These are phyloP conservation scores for Russula earlei DNA, from an alignment of 768 basidiomycete genomes.

Conservation along the genomic window DNA sequence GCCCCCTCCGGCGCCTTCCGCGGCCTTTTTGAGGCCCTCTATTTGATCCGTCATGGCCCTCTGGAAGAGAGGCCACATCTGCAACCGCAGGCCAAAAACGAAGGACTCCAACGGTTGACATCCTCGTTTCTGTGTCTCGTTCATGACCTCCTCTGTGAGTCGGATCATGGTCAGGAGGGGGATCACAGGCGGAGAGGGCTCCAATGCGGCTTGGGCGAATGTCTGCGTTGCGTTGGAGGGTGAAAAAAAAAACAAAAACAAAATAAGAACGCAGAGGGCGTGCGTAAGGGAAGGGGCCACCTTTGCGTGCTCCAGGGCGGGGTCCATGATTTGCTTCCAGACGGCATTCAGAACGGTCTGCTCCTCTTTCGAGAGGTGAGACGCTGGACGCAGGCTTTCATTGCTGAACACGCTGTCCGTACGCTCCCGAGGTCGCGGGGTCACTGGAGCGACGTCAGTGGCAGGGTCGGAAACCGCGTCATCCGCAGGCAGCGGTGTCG, in stretches of 20 bases:
- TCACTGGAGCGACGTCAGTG: slow-evolving; percentile 42
- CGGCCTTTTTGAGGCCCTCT: slow-evolving; percentile 73
- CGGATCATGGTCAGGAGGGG: slow-evolving; percentile 88
- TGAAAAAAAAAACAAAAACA: background rate
- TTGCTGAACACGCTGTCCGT: slow-evolving; percentile 29
- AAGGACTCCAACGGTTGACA: slow-evolving; percentile 77
- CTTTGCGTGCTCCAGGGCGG: slow-evolving; percentile 78
- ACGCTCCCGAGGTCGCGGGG: slow-evolving; percentile 21
- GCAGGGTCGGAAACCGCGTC: slow-evolving; percentile 24
- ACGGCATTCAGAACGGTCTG: slow-evolving; percentile 49
- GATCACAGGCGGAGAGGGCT: slow-evolving; percentile 63
- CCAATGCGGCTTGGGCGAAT: slow-evolving; percentile 59
- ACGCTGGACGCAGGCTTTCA: slow-evolving; percentile 25
- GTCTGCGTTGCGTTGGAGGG: slow-evolving; percentile 33
- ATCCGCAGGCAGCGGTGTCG: slow-evolving; percentile 23
- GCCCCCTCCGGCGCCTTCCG: slow-evolving; percentile 56
- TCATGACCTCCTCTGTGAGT: slow-evolving; percentile 70
- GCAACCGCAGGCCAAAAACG: slow-evolving; percentile 69
- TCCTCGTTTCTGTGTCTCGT: slow-evolving; percentile 65
- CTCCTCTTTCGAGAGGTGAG: slow-evolving; percentile 41
- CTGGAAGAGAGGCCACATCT: slow-evolving; percentile 92
- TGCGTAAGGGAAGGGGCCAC: slow-evolving; percentile 37
- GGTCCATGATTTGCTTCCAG: slow-evolving; percentile 93
- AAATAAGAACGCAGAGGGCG: background rate
- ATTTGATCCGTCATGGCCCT: slow-evolving; percentile 79